These are phyloP conservation scores for Pseudogymnoascus sp. DNA, from an alignment of 2,329 filamentous ascomycete species.

Conservation along the genomic window DNA sequence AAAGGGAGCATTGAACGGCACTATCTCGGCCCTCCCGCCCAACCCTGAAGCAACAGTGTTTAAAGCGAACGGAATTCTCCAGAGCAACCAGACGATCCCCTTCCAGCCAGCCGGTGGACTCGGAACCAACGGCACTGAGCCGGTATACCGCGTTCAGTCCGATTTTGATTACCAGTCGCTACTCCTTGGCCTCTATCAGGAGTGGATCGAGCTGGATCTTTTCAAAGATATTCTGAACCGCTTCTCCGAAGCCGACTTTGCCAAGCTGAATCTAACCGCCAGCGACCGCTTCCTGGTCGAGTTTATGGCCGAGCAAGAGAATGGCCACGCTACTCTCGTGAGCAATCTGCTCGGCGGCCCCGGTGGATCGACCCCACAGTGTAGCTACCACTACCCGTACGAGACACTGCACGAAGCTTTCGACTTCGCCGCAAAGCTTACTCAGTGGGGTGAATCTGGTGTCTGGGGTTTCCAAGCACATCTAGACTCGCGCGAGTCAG, in stretches of 20 bases:
- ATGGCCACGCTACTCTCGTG: conserved; percentile 70
- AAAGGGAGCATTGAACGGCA: conserved; percentile 49
- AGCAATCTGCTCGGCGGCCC: conserved; percentile 67
- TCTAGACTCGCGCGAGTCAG: conserved; percentile 68
- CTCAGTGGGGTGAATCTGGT: conserved; percentile 70
- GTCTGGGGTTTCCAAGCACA: conserved; percentile 78
- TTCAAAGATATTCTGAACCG: conserved; percentile 70
- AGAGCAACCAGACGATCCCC: conserved; percentile 62
- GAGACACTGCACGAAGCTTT: conserved; percentile 69
- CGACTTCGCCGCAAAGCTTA: conserved; percentile 82
- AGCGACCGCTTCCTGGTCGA: conserved; percentile 66
- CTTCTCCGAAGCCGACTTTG: conserved; percentile 65
- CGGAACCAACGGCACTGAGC: conserved; percentile 70
- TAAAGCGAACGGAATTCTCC: conserved; percentile 62
- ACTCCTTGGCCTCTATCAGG: conserved; percentile 70
- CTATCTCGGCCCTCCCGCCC: conserved; percentile 47
- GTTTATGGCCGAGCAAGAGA: conserved; percentile 72
- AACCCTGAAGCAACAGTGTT: conserved; percentile 63
- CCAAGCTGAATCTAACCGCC: conserved; percentile 58
- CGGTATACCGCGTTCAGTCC: conserved; percentile 69
- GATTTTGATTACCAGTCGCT: conserved; percentile 76
- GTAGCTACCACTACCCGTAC: conserved; percentile 75
- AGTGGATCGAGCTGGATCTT: conserved; percentile 78
- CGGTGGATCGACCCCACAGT: conserved; percentile 60
- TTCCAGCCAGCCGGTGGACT: conserved; percentile 68